Evolutionary conservation across 352 stramenopile species (phyloP), one percentile per base, ranked within the genome.

Genomic region (Globisporangium spinosum): DNA sequence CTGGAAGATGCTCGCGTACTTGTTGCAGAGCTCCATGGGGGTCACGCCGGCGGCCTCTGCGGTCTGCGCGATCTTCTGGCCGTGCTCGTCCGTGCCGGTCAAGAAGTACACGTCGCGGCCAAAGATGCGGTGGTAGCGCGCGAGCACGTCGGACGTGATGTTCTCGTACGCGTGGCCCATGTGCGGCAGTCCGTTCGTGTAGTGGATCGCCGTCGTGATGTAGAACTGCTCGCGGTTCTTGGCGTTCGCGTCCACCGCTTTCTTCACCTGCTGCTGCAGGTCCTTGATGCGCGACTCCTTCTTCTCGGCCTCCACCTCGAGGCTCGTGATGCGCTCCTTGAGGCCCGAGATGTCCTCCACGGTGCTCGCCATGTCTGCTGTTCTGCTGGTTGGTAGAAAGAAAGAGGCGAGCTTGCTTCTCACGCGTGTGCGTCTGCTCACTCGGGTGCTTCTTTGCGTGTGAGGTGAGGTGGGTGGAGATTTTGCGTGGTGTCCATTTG

Each of bases 151-250:
- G 15, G 96, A 79, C 47, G 95, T 98, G 49, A 98, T 86, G 59
- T 96, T 98, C 80, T 99, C 97, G 85, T 99, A 99, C 9, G 98
- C 98, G 78, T 99, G 97, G 45, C 98, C 98, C 86, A 99, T 99
- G 82, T 99, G 97, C 64, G 97, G 94, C 61, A 77, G 57, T 2
- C 89, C 89, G 66, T 99, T 99, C 57, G 97, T 98, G 85, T 99
- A 99, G 81, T 99, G 98, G 82, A 99, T 99, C 59, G 97, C 97
- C 35, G 97, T 99, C 66, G 97, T 99, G 59, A 99, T 78, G 84
- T 99, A 99, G 79, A 98, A 99, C 4, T 76, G 83, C 74, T 93
- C 83, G 32, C 71, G 72, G 59, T 78, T 60, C 67, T 80, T 84
- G 25, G 70, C 73, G 8, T 65, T 73, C 47, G 78, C 70, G 34